These are phyloP conservation scores for Thermoascus crustaceus DNA, from an alignment of 2,329 filamentous ascomycete genomes.

Conservation along the genomic window DNA sequence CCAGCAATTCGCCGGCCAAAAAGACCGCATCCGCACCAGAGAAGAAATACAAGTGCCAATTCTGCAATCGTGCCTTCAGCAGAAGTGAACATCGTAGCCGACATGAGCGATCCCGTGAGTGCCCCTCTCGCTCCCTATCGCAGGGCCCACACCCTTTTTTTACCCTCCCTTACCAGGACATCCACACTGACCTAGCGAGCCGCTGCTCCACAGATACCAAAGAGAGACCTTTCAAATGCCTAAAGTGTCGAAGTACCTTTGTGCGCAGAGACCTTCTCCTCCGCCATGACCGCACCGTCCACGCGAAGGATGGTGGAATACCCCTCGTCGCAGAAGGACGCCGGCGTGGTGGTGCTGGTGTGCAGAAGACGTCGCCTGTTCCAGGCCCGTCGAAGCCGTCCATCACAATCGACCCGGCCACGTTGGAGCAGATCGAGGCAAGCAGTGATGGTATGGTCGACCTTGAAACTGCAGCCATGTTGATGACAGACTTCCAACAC, in stretches of 20 bases:
- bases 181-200: conserved; percentile 4
- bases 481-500: conserved; percentile 96
- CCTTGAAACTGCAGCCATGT: conserved; percentile 94
- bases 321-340: conserved; percentile 92
- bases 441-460: conserved; percentile 87
- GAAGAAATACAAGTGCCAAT: conserved; percentile 99
- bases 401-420: conserved; percentile 73
- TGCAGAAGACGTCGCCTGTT: conserved; percentile 26
- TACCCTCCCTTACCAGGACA: not conserved
- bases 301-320: conserved; percentile 93
- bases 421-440: conserved; percentile 86
- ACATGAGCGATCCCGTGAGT: conserved; percentile 97
- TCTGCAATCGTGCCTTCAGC: conserved; percentile 95
- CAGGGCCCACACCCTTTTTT: conserved; percentile 5
- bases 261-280: conserved; percentile 93
- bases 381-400: conserved; percentile 64
- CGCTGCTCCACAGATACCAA: conserved; percentile 67
- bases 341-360: conserved; percentile 45
- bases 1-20: conserved; percentile 68
- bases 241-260: conserved; percentile 97
- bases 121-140: too few relatives aligned
- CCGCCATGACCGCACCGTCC: conserved; percentile 94
- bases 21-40: conserved; percentile 74
- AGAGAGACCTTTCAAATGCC: conserved; percentile 96
- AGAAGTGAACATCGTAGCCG: conserved; percentile 93